Conservation (phyloP, 495 filamentous ascomycete species). For the Lophiostoma macrostomum region DNA sequence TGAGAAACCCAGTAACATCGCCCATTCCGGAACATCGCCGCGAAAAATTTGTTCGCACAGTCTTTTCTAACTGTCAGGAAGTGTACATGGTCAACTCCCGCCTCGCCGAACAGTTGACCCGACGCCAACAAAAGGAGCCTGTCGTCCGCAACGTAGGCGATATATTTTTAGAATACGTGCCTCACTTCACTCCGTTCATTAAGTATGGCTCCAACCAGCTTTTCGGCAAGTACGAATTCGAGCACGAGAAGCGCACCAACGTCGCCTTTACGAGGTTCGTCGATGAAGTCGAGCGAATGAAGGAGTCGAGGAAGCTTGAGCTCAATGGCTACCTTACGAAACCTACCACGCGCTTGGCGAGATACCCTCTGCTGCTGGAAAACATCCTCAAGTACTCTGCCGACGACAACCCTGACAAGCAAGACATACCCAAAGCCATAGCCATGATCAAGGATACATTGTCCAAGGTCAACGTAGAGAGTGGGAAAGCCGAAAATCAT, state of each 20-base stretch:
- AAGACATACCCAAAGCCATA: constrained; percentile 87
- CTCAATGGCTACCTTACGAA: constrained; percentile 98
- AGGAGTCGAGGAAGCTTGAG: constrained; percentile 95
- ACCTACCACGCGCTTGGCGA: constrained; percentile 90
- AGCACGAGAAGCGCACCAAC: constrained; percentile 88
- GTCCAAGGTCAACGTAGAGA: constrained; percentile 85
- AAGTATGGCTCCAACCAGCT: constrained; percentile 94
- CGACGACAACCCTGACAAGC: constrained; percentile 80
- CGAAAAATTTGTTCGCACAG: constrained; percentile 86
- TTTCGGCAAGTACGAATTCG: constrained; percentile 96
- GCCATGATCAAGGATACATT: constrained; percentile 81
- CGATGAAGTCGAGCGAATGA: constrained; percentile 92
- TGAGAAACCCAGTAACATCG: constrained; percentile 69
- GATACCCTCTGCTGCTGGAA: constrained; percentile 93
- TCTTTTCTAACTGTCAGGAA: constrained; percentile 95
- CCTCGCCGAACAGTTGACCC: constrained; percentile 81
- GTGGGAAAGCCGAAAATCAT: constrained; percentile 95
- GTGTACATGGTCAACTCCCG: constrained; percentile 86
- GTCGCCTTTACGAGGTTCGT: constrained; percentile 85
- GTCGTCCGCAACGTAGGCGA: constrained; percentile 90
- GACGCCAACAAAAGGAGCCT: constrained; percentile 82
- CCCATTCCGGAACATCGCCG: constrained; percentile 85
- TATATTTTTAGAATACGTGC: constrained; percentile 89
- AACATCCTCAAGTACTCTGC: constrained; percentile 84
- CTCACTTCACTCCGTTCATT: constrained; percentile 93